A percentile compares a stretch with the other conserved stretches of the same genome.
phyloP scores from a whole-genome alignment of 148 eudicot species.

The Amaranthus palmeri region DNA sequence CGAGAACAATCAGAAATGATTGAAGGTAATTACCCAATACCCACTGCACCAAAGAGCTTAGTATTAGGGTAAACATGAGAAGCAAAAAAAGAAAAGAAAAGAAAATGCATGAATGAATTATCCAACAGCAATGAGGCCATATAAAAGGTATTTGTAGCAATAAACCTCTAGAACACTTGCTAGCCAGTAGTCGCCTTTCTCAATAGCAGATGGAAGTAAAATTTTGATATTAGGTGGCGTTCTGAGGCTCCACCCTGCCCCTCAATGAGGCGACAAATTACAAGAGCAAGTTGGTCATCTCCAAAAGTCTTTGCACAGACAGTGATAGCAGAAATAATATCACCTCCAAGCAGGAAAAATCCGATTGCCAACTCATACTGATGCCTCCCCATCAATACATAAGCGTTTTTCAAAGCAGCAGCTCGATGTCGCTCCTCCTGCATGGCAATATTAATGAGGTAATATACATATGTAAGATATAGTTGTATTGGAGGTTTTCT shows the following conservation, averaged over 20 bases:
- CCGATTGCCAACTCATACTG: slow-evolving; percentile 89
- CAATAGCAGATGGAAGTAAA: slow-evolving; percentile 84
- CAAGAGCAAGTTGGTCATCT: slow-evolving; percentile 97
- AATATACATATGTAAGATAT: not conserved
- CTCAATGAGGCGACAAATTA: slow-evolving; percentile 87
- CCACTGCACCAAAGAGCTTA: slow-evolving; percentile 55
- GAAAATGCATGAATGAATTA: too few species aligned
- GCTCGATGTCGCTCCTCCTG: slow-evolving; percentile 96
- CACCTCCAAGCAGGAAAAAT: slow-evolving; percentile 98
- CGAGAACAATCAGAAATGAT: slow-evolving; percentile 57
- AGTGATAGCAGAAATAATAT: slow-evolving; percentile 71
- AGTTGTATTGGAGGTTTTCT: too few species aligned
- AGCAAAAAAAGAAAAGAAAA: not conserved
- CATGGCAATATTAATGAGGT: not conserved
- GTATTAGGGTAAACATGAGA: slow-evolving; percentile 9
- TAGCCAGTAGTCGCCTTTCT: slow-evolving; percentile 77
- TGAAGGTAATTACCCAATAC: slow-evolving; percentile 58
- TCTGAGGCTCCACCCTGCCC: slow-evolving; percentile 75
- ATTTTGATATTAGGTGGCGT: slow-evolving; percentile 55
- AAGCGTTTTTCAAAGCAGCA: slow-evolving; percentile 97
- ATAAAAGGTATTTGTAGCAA: slow-evolving; percentile 7
- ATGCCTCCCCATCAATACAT: slow-evolving; percentile 95
- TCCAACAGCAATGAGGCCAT: not conserved
- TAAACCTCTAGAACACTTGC: slow-evolving; percentile 80
- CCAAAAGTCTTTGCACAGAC: slow-evolving; percentile 94